These are phyloP conservation scores for Cyberlindnera meyerae DNA, from an alignment of 805 yeast species.

Conservation along the genomic window DNA sequence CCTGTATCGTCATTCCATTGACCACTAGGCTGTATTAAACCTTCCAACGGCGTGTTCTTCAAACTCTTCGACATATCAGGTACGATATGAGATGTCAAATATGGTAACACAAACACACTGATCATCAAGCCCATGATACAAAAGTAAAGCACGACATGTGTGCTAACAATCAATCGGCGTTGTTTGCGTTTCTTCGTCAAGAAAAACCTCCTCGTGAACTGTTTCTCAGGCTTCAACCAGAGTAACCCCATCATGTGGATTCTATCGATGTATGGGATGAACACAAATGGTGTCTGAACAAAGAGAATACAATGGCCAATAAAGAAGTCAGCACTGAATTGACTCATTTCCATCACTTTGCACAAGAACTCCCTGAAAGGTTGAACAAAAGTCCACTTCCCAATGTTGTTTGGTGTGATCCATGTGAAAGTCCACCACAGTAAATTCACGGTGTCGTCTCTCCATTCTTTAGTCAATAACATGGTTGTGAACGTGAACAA, in stretches of 20 bases:
- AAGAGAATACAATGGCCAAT: slow-evolving; percentile 55
- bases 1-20: slow-evolving; percentile 71
- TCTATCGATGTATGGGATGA: slow-evolving; percentile 59
- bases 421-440: slow-evolving; percentile 84
- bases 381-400: slow-evolving; percentile 56
- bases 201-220: slow-evolving; percentile 27
- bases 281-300: slow-evolving; percentile 54
- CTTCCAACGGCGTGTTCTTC: slow-evolving; percentile 26
- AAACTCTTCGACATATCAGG: slow-evolving; percentile 25
- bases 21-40: slow-evolving; percentile 52
- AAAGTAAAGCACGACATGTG: slow-evolving; percentile 44
- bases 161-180: slow-evolving; percentile 38
- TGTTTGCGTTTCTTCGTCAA: slow-evolving; percentile 26
- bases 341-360: slow-evolving; percentile 61
- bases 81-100: slow-evolving; percentile 31
- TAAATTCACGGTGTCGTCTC: slow-evolving; percentile 51
- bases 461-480: slow-evolving; percentile 55
- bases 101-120: slow-evolving; percentile 43
- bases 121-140: slow-evolving; percentile 35
- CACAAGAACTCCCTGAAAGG: slow-evolving; percentile 62
- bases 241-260: slow-evolving; percentile 64
- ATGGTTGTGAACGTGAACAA: slow-evolving; percentile 49
- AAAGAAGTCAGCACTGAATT: slow-evolving; percentile 59
- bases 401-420: slow-evolving; percentile 47
- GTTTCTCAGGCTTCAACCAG: slow-evolving; percentile 58